Base-by-base conservation (phyloP, 306 rosid genomes). In the Rosa chinensis region DNA sequence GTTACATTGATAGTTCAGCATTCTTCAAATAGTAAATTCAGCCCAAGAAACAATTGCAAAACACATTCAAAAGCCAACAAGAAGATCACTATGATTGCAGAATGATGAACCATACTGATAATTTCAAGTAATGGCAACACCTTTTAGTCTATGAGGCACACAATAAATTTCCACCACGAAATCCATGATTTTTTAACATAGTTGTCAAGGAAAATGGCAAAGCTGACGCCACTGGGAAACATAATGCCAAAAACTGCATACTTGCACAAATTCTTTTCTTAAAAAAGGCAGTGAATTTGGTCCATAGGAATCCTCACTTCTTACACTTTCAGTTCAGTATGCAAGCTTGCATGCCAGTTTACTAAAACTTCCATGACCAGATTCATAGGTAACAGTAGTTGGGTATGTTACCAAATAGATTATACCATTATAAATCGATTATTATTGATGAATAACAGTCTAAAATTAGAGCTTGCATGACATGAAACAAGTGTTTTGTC, bases 21-120 rank as follows among this genome's bases (percentile, higher is more conserved):
- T 55, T n/a, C 64, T 70, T 25, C 69, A 43, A 23, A 40, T 48
- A 10, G 72, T 50, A 59, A 5, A 77, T 17, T 37, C 6, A 64
- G 43, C 44, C 44, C 52, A 70, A 59, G 71, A 62, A 32, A 6
- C 8, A 56, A 50, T 14, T 35, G 7, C 25, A 63, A 12, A 50
- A 74, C 32, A 45, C 40, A 28, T 68, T 66, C 69, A 62, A 82
- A 71, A 82, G 80, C 67, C 74, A 47, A 44, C 32, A 59, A 77
- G 52, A 78, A 77, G 44, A 49, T 49, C 52, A 10, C 44, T 48
- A 71, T 3, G 5, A 23, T 43, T 70, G 39, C 18, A 17, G n/a
- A 45, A 7, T 44, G 40, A 21, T 45, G 40, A 21, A 70, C 40
- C 23, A 45, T 21, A 70, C 3, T 70, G 56, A 16, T 44, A 4